Percentiles rank a stretch among this genome's conserved stretches.
Evolutionary conservation across 257 asterid genomes (phyloP).

Genomic region (Solanum rostratum): DNA sequence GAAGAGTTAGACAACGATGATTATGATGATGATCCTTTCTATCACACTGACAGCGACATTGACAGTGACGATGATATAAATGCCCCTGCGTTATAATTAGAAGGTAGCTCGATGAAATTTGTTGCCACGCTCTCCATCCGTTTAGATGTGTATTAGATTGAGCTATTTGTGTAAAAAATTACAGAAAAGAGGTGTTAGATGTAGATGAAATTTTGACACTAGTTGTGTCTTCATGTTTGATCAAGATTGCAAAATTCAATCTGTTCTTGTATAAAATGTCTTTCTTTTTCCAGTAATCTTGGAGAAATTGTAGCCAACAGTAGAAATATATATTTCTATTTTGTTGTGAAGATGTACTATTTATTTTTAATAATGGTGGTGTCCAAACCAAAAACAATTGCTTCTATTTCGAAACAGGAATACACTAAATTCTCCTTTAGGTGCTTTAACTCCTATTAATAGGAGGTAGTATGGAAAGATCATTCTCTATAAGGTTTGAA

Average conservation of each 20-base stretch:
- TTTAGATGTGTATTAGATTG: not conserved
- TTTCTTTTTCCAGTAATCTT: not conserved
- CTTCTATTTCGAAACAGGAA: not conserved
- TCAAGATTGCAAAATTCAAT: not conserved
- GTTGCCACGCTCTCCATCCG: not conserved
- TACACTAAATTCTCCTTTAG: not conserved
- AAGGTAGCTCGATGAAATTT: not conserved
- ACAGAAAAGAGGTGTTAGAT: not conserved
- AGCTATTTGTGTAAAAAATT: not conserved
- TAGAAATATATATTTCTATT: not conserved
- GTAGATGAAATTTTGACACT: not conserved
- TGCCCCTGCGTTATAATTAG: not conserved
- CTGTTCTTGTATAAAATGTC: not conserved
- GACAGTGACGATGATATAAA: constrained; percentile 18
- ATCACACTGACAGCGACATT: constrained; percentile 5
- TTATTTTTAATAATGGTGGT: not conserved
- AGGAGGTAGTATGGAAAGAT: not conserved
- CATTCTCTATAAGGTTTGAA: not conserved
- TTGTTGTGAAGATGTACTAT: not conserved
- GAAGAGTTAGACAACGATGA: constrained; percentile 14
- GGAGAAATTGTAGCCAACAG: not conserved
- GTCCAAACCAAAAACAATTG: not conserved
- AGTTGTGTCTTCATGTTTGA: not conserved
- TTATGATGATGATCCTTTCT: constrained; percentile 1
- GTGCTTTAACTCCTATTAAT: not conserved